phyloP scores from a whole-genome alignment of 164 flowering plant genomes.

The Nymphaea colorata region DNA sequence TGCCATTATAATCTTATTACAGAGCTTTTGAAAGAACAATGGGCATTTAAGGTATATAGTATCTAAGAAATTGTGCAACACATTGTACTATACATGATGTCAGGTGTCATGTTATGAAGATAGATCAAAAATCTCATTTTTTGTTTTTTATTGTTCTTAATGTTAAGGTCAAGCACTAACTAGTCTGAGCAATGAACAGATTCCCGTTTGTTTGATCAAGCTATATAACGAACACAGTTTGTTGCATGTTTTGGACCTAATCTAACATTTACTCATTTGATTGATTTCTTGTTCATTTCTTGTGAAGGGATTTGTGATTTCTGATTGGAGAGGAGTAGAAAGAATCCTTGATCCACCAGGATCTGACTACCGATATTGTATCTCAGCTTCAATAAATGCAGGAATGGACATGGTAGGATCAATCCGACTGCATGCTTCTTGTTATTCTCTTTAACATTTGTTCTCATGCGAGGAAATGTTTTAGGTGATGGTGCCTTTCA shows the following conservation, averaged over 20 bases:
- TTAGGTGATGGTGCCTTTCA: slow-evolving; percentile 80
- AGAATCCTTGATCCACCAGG: slow-evolving; percentile 48
- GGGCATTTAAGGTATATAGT: slow-evolving; percentile 56
- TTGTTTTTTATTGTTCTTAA: too few relatives aligned
- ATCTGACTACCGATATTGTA: slow-evolving; percentile 47
- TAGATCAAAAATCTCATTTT: too few relatives aligned
- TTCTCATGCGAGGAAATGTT: slow-evolving; percentile 9
- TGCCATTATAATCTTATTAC: slow-evolving; percentile 54
- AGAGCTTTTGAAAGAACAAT: slow-evolving; percentile 53
- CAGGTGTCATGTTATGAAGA: too few relatives aligned
- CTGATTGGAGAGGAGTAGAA: slow-evolving; percentile 83
- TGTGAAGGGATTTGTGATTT: slow-evolving; percentile 65
- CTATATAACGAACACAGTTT: too few relatives aligned
- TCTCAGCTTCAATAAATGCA: slow-evolving; percentile 56
- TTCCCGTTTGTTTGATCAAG: too few relatives aligned
- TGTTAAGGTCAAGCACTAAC: too few relatives aligned
- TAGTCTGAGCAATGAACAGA: too few relatives aligned
- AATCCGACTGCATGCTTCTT: slow-evolving; percentile 1
- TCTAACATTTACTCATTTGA: too few relatives aligned
- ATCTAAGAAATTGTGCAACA: too few relatives aligned
- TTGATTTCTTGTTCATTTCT: too few relatives aligned
- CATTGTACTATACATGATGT: too few relatives aligned
- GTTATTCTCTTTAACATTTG: not conserved
- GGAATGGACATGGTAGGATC: slow-evolving; percentile 72
- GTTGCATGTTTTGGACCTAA: too few relatives aligned